These are phyloP conservation scores for Citrus inodora DNA, from an alignment of 345 rosid species.

Conservation along the genomic window DNA sequence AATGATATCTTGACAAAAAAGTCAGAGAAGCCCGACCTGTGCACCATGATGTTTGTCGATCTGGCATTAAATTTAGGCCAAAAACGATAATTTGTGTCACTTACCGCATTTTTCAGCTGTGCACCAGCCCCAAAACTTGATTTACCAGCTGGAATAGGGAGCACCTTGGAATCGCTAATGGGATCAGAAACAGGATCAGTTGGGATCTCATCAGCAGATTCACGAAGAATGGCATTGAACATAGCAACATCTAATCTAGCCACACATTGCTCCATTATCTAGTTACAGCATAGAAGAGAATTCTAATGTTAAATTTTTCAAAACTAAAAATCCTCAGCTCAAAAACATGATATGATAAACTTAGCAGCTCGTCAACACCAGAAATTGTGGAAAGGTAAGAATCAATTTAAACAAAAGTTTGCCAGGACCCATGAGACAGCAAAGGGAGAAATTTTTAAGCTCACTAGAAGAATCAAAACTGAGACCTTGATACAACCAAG, in stretches of 20 bases:
- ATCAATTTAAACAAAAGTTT: not conserved
- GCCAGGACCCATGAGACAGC: not conserved
- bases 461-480: too few relatives aligned
- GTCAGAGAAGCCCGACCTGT: not conserved
- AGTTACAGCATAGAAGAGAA: slow-evolving; percentile 5
- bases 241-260: slow-evolving; percentile 91
- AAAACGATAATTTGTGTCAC: slow-evolving; percentile 16
- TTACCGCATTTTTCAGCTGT: slow-evolving; percentile 76
- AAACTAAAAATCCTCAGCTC: not conserved
- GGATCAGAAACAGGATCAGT: slow-evolving; percentile 96
- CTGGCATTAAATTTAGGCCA: not conserved
- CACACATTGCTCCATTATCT: slow-evolving; percentile 98
- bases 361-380: not conserved
- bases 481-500: too few relatives aligned
- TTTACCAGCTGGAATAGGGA: slow-evolving; percentile 75
- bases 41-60: not conserved
- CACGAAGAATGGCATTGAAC: slow-evolving; percentile 98
- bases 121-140: slow-evolving; percentile 95
- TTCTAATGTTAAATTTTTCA: not conserved
- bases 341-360: not conserved
- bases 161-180: slow-evolving; percentile 68
- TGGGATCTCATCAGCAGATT: slow-evolving; percentile 75
- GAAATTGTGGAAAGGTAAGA: not conserved
- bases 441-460: too few relatives aligned
- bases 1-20: not conserved